These are phyloP conservation scores for Eutrema yunnanense DNA, from an alignment of 345 rosid species.

Conservation along the genomic window DNA sequence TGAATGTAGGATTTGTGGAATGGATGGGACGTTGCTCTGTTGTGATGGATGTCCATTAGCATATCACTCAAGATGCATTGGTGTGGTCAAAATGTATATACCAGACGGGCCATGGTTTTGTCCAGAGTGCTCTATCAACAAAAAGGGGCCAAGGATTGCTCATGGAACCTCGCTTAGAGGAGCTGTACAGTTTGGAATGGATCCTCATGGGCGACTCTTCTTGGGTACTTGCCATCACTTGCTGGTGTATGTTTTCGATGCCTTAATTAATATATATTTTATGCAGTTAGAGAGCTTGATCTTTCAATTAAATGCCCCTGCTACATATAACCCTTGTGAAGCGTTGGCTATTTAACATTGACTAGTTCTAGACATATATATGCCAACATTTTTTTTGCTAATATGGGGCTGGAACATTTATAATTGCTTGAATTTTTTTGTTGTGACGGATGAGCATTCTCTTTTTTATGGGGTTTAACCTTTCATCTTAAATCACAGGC, in stretches of 20 bases:
- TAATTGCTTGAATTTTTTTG: background rate
- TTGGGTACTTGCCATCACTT: conserved; percentile 79
- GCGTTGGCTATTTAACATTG: background rate
- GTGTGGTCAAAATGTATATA: conserved; percentile 65
- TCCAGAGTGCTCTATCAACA: conserved; percentile 67
- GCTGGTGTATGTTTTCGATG: conserved; percentile 66
- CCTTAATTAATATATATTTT: conserved; percentile 3
- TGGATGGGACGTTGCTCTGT: conserved; percentile 86
- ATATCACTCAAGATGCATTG: conserved; percentile 86
- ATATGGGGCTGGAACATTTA: background rate
- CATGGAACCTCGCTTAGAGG: conserved; percentile 62
- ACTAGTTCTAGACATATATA: background rate
- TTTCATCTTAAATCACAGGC: conserved; percentile 39
- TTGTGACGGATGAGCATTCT: background rate
- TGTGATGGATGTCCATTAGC: conserved; percentile 93
- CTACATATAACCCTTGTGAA: background rate
- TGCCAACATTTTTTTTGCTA: background rate
- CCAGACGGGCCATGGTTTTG: conserved; percentile 87
- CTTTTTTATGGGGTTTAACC: background rate
- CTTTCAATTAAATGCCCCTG: background rate
- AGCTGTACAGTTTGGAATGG: conserved; percentile 68
- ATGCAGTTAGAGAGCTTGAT: background rate
- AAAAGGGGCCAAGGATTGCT: conserved; percentile 44
- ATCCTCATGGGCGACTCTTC: conserved; percentile 63
- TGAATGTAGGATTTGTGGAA: conserved; percentile 88